Percentiles rank a stretch among this genome's conserved stretches.
Conservation (phyloP, 1,139 yeast species). For the Suhomyces panamericanus region DNA sequence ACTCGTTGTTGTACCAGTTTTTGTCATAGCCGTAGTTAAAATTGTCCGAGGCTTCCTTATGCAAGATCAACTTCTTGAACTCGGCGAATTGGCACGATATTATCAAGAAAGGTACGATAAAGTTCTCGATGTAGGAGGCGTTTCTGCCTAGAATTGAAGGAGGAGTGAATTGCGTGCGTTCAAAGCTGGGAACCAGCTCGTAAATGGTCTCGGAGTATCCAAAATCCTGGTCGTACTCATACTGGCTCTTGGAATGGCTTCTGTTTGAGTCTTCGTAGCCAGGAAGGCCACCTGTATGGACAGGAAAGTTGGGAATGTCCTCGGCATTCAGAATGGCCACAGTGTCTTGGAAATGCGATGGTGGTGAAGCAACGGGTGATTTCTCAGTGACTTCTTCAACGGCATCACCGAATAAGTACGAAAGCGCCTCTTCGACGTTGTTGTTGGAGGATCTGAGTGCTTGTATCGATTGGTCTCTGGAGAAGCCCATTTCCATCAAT, state of each 20-base stretch:
- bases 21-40: conserved; percentile 19
- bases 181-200: conserved; percentile 11
- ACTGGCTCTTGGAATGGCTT: background rate
- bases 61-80: conserved; percentile 18
- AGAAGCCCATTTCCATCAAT: conserved; percentile 65
- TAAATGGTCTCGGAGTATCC: conserved; percentile 5
- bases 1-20: conserved; percentile 16
- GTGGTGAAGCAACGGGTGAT: background rate
- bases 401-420: conserved; percentile 49
- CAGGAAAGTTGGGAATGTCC: conserved; percentile 13
- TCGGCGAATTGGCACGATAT: conserved; percentile 27
- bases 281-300: conserved; percentile 4
- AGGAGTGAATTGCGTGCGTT: conserved; percentile 12
- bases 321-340: conserved; percentile 13
- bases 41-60: conserved; percentile 2
- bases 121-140: conserved; percentile 25
- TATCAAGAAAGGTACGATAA: conserved; percentile 27
- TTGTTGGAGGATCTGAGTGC: conserved; percentile 46
- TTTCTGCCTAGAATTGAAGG: conserved; percentile 19
- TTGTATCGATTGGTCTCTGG: conserved; percentile 41
- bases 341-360: conserved; percentile 7
- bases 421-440: conserved; percentile 56
- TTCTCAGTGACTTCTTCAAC: conserved; percentile 15
- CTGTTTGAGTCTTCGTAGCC: conserved; percentile 2
- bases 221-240: background rate